Conservation (phyloP, 108 stramenopile genomes). For the Parmales sp. region DNA sequence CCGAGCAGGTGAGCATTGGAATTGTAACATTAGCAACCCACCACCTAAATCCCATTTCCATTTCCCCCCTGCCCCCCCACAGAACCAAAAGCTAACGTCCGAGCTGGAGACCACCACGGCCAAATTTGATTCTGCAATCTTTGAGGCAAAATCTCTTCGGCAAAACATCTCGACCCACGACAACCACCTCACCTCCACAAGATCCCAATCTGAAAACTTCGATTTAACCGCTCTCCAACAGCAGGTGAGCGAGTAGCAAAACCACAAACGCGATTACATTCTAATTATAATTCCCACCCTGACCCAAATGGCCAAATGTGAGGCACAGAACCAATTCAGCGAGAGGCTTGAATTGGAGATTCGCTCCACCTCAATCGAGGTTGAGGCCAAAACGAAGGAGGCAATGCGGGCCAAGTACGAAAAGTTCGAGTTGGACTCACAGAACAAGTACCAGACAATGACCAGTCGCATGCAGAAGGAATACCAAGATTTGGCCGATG, state of each 20-base stretch:
- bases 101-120: neutral
- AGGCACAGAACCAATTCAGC: neutral
- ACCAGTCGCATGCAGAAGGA: neutral
- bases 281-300: neutral
- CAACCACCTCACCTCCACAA: neutral
- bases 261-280: neutral
- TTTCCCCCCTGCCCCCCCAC: no score
- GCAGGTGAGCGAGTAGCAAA: neutral
- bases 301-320: neutral
- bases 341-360: neutral
- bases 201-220: neutral
- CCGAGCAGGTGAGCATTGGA: no score
- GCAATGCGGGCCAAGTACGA: neutral
- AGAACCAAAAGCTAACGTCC: neutral
- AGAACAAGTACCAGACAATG: conserved; percentile 9
- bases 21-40: no score
- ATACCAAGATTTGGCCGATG: neutral
- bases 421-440: conserved; percentile 1
- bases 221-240: neutral
- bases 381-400: conserved; percentile 10
- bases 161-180: neutral
- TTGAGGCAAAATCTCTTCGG: neutral
- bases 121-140: neutral
- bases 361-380: neutral
- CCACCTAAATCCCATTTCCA: no score